A percentile compares a stretch with the other conserved stretches of the same genome.
Conservation (phyloP, 352 stramenopile species). For the Pythium phragmiticola region DNA sequence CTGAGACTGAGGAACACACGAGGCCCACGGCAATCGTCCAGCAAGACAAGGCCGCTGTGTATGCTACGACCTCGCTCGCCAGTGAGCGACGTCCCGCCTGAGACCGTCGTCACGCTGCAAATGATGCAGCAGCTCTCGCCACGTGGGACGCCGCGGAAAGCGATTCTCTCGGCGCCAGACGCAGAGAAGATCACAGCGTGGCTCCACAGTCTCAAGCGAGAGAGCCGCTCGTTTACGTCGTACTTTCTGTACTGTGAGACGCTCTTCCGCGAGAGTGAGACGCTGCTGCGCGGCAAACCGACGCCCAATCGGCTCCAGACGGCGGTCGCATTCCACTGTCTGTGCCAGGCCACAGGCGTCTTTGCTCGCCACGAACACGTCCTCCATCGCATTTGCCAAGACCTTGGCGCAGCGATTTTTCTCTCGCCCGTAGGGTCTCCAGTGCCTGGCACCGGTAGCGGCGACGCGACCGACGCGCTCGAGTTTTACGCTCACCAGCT, state of each 20-base stretch:
- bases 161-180: constrained; percentile 43
- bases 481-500: constrained; percentile 56
- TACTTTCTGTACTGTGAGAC: constrained; percentile 78
- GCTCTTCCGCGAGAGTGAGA: constrained; percentile 62
- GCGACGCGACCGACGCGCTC: constrained; percentile 53
- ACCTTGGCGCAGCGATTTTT: constrained; percentile 63
- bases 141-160: constrained; percentile 21
- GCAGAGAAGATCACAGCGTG: constrained; percentile 63
- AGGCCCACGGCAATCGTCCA: constrained; percentile 4
- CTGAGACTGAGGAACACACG: not conserved
- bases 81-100: constrained; percentile 21
- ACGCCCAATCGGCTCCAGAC: constrained; percentile 70
- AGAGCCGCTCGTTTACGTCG: constrained; percentile 48
- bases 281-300: constrained; percentile 58
- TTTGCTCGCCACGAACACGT: constrained; percentile 65
- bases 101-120: constrained; percentile 20
- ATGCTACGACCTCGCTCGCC: constrained; percentile 27
- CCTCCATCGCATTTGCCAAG: constrained; percentile 53
- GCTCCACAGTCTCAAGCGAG: constrained; percentile 49
- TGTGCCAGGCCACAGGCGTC: constrained; percentile 57
- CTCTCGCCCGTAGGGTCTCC: constrained; percentile 34
- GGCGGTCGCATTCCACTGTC: constrained; percentile 70
- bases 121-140: constrained; percentile 32
- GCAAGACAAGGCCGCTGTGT: constrained; percentile 16
- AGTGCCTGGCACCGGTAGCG: constrained; percentile 12